phyloP scores from a whole-genome alignment of 139 green algal species.

The Coelastrella sp. region DNA sequence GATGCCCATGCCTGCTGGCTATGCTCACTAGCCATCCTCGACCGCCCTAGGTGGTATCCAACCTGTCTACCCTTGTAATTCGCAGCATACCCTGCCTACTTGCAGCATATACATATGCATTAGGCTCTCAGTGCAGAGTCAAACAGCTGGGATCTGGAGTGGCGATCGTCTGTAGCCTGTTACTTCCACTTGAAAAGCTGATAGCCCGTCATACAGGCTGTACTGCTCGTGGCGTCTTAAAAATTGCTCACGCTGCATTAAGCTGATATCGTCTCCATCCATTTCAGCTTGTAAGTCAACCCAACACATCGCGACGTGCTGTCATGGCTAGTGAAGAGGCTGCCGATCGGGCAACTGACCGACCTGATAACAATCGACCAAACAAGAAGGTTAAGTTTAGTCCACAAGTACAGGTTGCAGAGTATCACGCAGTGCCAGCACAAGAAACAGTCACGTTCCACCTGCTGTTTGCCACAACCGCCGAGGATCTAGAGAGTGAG shows the following conservation, averaged over 20 bases:
- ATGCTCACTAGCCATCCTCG: not conserved
- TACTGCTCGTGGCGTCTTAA: no score
- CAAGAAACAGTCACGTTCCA: constrained; percentile 15
- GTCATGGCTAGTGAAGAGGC: not conserved
- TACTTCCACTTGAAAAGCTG: no score
- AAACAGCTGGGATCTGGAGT: no score
- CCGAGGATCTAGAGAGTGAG: constrained; percentile 16
- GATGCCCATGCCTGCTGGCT: constrained; percentile 14
- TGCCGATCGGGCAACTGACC: not conserved
- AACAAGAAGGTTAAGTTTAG: constrained; percentile 27
- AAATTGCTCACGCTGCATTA: no score
- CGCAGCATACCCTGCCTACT: not conserved
- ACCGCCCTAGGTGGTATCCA: no score
- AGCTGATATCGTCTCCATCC: no score
- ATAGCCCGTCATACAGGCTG: no score
- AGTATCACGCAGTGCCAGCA: constrained; percentile 19
- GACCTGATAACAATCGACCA: not conserved
- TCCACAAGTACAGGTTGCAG: not conserved
- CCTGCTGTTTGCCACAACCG: not conserved
- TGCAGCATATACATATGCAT: not conserved
- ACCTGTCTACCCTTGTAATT: not conserved
- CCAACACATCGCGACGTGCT: not conserved
- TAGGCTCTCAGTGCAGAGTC: no score
- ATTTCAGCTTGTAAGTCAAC: no score
- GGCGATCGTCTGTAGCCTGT: no score